Evolutionary conservation across 1,284 basidiomycete genomes (phyloP).

Genomic region (Boletus holoroseus): DNA sequence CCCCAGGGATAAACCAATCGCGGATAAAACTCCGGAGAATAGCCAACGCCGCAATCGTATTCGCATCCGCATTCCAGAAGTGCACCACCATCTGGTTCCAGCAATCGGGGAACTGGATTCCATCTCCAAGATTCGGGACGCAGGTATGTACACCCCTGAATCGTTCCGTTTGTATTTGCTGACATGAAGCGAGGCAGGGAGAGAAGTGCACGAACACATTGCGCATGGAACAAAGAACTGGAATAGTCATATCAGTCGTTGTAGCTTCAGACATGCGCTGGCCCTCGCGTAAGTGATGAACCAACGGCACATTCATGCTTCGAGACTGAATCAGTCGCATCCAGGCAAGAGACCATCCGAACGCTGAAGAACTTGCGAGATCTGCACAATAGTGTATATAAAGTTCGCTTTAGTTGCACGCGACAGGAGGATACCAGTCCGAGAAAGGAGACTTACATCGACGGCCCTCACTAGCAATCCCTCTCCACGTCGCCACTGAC

Average conservation of each 20-base stretch:
- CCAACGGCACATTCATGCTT: not conserved
- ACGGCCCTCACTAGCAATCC: not conserved
- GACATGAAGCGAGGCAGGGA: not conserved
- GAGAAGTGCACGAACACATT: not conserved
- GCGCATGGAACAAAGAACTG: not conserved
- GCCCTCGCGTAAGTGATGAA: not conserved
- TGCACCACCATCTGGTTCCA: no score
- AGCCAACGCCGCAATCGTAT: not conserved
- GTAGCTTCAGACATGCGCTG: not conserved
- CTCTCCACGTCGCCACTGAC: not conserved
- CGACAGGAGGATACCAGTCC: not conserved
- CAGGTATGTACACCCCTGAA: slow-evolving; percentile 1
- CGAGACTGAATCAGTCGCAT: not conserved
- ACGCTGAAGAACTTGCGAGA: not conserved
- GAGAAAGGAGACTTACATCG: not conserved
- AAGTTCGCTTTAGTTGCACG: not conserved
- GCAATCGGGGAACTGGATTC: not conserved
- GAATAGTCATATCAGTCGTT: not conserved
- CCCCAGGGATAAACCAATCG: not conserved
- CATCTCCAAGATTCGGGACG: not conserved
- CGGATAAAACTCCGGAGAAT: not conserved
- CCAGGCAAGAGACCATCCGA: not conserved
- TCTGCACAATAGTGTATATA: not conserved
- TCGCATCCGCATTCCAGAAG: not conserved
- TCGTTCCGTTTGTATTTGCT: not conserved